phyloP scores from a whole-genome alignment of 1,284 basidiomycete species.

The Cystobasidium pallidum region DNA sequence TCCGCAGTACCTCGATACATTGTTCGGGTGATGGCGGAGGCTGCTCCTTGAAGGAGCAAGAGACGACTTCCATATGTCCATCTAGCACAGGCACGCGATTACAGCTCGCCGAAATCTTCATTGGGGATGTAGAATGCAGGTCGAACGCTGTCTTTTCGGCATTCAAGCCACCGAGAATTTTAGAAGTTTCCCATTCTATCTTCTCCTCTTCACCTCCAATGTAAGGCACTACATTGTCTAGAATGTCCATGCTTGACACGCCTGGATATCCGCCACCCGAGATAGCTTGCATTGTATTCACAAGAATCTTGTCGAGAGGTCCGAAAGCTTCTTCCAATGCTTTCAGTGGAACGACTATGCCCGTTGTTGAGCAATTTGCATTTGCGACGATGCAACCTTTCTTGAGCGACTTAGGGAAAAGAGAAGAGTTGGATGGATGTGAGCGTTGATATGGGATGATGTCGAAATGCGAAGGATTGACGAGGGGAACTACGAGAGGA shows the following conservation, averaged over 20 bases:
- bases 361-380: conserved; percentile 98
- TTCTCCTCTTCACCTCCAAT: conserved; percentile 88
- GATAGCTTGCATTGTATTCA: conserved; percentile 97
- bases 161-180: conserved; percentile 85
- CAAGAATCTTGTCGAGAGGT: conserved; percentile 83
- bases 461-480: conserved; percentile 84
- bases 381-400: conserved; percentile 98
- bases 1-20: conserved; percentile 76
- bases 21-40: conserved; percentile 86
- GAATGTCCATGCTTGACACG: conserved; percentile 83
- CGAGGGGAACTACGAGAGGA: conserved; percentile 96
- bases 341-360: conserved; percentile 85
- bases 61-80: conserved; percentile 86
- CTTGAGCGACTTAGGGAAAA: conserved; percentile 59
- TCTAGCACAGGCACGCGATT: conserved; percentile 92
- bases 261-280: conserved; percentile 97
- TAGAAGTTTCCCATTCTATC: conserved; percentile 97
- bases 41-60: conserved; percentile 76
- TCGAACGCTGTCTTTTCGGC: conserved; percentile 71
- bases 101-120: conserved; percentile 86
- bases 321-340: conserved; percentile 93
- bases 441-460: conserved; percentile 82
- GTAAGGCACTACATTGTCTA: conserved; percentile 95
- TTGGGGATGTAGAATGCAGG: conserved; percentile 75
- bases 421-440: conserved; percentile 61